Percentiles rank a stretch among this genome's conserved stretches.
Conservation (phyloP, 202 grass and related monocot species). For the Setaria viridis region DNA sequence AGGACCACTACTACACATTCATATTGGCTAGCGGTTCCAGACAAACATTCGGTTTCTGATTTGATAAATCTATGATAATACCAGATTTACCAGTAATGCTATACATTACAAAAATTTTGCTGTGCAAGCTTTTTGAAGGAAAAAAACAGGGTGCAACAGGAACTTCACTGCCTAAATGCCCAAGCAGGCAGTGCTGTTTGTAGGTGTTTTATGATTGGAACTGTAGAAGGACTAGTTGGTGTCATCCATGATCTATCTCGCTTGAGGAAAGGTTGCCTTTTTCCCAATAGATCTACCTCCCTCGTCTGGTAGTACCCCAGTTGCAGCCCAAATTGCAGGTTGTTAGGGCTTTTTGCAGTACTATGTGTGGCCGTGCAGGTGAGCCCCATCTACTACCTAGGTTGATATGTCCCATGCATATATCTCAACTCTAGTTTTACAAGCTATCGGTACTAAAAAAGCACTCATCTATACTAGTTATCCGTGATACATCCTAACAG, state of each 20-base stretch:
- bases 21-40: neutral
- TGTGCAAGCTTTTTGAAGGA: neutral
- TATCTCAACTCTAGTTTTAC: neutral
- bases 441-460: too few species aligned
- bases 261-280: conserved; percentile 8
- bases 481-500: too few species aligned
- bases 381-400: conserved; percentile 1
- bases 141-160: neutral
- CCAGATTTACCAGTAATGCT: too few species aligned
- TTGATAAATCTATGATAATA: neutral
- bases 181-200: neutral
- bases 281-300: conserved; percentile 36
- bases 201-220: neutral
- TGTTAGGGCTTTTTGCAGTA: neutral
- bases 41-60: neutral
- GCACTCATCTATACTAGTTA: too few species aligned
- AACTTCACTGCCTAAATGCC: neutral
- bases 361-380: neutral
- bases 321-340: conserved; percentile 4
- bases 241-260: conserved; percentile 9
- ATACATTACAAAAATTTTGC: neutral
- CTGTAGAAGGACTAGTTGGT: neutral
- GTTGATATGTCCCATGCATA: neutral
- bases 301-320: neutral
- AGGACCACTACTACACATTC: neutral